These are phyloP conservation scores for Xylariaceae sp. DNA, from an alignment of 2,329 filamentous ascomycete species.

Conservation along the genomic window DNA sequence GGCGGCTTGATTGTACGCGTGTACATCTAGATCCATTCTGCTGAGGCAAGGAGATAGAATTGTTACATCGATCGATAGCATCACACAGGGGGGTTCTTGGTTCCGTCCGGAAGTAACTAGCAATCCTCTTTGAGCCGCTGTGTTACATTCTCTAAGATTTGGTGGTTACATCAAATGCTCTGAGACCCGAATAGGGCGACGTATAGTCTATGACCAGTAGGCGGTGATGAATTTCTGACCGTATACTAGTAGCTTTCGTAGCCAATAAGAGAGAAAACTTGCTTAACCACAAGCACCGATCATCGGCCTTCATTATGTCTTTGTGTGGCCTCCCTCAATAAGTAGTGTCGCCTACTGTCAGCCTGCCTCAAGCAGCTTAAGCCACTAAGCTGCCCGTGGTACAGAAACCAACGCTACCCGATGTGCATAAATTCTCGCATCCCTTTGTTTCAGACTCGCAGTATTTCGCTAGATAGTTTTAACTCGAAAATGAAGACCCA, in stretches of 20 bases:
- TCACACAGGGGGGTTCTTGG: not conserved
- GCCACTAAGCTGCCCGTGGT: not conserved
- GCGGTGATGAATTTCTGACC: no score
- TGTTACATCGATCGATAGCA: conserved; percentile 1
- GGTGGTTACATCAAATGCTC: conserved; percentile 13
- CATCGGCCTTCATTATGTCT: conserved; percentile 1
- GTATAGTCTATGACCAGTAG: not conserved
- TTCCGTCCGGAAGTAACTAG: not conserved
- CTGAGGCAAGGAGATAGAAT: not conserved
- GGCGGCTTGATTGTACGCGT: no score
- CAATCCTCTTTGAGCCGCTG: conserved; percentile 16
- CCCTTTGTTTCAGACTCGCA: not conserved
- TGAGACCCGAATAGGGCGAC: conserved; percentile 2
- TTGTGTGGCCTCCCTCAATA: no score
- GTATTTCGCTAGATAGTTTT: not conserved
- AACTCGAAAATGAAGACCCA: not conserved
- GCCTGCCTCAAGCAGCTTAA: not conserved
- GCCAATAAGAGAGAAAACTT: not conserved
- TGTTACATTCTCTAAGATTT: conserved; percentile 9
- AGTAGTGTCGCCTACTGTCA: no score
- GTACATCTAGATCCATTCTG: no score
- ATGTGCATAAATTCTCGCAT: not conserved
- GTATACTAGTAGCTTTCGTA: not conserved
- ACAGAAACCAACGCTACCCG: not conserved
- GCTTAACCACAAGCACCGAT: no score